Conservation (phyloP, 1,284 basidiomycete species). For the Afroboletus lepidellus region DNA sequence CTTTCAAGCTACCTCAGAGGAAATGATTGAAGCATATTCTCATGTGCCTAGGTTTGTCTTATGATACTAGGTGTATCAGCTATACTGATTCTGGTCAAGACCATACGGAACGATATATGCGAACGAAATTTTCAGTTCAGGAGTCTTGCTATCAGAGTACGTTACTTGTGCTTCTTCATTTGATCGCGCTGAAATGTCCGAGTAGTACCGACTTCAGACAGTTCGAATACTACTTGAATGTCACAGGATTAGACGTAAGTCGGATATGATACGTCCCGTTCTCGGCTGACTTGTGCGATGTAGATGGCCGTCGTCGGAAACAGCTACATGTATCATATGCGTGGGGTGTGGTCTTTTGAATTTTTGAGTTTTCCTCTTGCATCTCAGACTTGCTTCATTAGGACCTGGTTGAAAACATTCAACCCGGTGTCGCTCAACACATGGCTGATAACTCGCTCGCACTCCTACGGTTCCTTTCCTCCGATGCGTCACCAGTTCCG, state of each 20-base stretch:
- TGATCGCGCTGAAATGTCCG: background rate
- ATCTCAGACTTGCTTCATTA: conserved; percentile 30
- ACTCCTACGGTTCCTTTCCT: conserved; percentile 79
- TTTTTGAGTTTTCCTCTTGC: conserved; percentile 8
- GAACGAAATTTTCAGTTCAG: conserved; percentile 92
- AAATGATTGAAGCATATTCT: conserved; percentile 92
- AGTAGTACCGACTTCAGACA: conserved; percentile 89
- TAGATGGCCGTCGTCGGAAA: conserved; percentile 95
- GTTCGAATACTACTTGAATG: conserved; percentile 88
- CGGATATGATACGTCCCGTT: background rate
- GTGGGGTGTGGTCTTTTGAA: conserved; percentile 46
- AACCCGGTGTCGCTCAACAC: conserved; percentile 82
- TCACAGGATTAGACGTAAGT: conserved; percentile 81
- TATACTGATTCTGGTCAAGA: conserved; percentile 35
- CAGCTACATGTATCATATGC: conserved; percentile 92
- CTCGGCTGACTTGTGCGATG: conserved; percentile 2
- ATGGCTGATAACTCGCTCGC: conserved; percentile 92
- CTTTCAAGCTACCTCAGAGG: conserved; percentile 93
- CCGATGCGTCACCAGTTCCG: conserved; percentile 61
- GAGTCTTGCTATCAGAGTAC: conserved; percentile 87
- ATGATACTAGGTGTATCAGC: background rate
- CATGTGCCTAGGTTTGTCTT: conserved; percentile 69
- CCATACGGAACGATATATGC: conserved; percentile 92
- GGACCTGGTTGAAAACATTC: conserved; percentile 81
- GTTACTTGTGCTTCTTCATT: conserved; percentile 22